Base-by-base conservation (phyloP, 257 asterid species). In the Osmanthus fragrans region DNA sequence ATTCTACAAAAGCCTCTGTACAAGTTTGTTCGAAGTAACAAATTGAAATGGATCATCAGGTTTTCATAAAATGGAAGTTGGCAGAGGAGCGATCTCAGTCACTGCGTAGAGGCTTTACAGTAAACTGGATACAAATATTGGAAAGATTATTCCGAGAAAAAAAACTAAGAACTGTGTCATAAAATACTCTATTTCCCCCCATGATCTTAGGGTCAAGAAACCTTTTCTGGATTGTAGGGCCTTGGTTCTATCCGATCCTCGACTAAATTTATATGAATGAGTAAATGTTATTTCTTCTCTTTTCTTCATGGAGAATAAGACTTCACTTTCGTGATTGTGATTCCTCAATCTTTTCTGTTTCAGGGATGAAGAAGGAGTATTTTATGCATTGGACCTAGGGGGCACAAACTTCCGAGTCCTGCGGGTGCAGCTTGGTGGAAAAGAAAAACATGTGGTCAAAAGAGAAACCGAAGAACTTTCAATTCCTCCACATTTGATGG, bases 351-450 rank as follows among this genome's bases (percentile, higher is more conserved):
- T 29, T 74, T 72, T 73, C 32, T 66, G 19, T 42, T 60, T 78
- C 84, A 94, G 99, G 85, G 84, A 87, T 34, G 97, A 94, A 82
- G 66, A 78, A n/a, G 99, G 99, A 56, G 42, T 91, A 74, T 94
- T 88, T 85, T 94, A 94, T 77, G 97, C 99, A 51, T 82, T 94
- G 87, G 98, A 94, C 85, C 92, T 94, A 40, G 99, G 99, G 2
- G 99, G 99, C 70, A 94, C 98, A 80, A 94, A 94, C 89, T 94
- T 92, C 73, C 92, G 99, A 36, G 96, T 90, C 58, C 84, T 94
- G 89, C 90, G 98, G 49, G 92, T 92, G 65, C 94, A 82, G 71
- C 87, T 94, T 51, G 92, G 95, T 33, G 97, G 96, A 25, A 87
- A 82, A 84, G 93, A 86, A 40, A 86, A 81, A 39, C 85, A 73